These are phyloP conservation scores for Candida sanyaensis DNA, from an alignment of 1,139 yeast genomes.

Conservation along the genomic window DNA sequence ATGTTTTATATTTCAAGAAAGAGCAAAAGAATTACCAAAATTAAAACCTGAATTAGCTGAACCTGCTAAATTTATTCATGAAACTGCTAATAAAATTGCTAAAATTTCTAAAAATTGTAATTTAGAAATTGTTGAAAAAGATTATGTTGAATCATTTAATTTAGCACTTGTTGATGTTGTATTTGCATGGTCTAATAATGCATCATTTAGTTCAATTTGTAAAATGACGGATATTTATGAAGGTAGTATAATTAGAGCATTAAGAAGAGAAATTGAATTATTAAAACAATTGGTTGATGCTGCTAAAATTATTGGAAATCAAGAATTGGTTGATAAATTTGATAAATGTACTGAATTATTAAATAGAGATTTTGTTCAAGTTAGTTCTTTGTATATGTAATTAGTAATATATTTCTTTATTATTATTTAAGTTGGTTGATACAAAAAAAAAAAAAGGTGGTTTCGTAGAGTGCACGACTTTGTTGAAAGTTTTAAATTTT, in stretches of 20 bases:
- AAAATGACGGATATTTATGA: constrained; percentile 99
- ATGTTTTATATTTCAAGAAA: constrained; percentile 95
- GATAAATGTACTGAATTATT: constrained; percentile 79
- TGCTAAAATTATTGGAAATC: constrained; percentile 90
- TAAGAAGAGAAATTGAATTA: constrained; percentile 91
- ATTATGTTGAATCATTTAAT: constrained; percentile 87
- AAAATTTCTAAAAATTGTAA: constrained; percentile 87
- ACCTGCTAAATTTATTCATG: constrained; percentile 83
- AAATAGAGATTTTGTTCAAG: constrained; percentile 95
- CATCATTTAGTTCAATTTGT: constrained; percentile 92
- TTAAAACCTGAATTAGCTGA: constrained; percentile 86
- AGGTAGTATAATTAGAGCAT: constrained; percentile 92
- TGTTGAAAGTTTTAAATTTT: background rate
- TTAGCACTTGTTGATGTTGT: constrained; percentile 97
- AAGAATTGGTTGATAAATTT: constrained; percentile 85
- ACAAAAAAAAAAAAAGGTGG: no score
- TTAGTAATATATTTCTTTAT: background rate
- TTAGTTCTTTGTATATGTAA: constrained; percentile 83
- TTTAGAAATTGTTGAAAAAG: constrained; percentile 85
- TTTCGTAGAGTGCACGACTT: background rate
- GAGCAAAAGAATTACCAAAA: constrained; percentile 86
- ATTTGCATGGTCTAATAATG: constrained; percentile 95
- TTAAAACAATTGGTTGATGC: constrained; percentile 87
- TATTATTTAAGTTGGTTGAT: background rate
- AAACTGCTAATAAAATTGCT: constrained; percentile 88